A percentile compares a stretch with the other conserved stretches of the same genome.
These are phyloP conservation scores for Leccinum fibrillosum DNA, from an alignment of 768 basidiomycete species.

Conservation along the genomic window DNA sequence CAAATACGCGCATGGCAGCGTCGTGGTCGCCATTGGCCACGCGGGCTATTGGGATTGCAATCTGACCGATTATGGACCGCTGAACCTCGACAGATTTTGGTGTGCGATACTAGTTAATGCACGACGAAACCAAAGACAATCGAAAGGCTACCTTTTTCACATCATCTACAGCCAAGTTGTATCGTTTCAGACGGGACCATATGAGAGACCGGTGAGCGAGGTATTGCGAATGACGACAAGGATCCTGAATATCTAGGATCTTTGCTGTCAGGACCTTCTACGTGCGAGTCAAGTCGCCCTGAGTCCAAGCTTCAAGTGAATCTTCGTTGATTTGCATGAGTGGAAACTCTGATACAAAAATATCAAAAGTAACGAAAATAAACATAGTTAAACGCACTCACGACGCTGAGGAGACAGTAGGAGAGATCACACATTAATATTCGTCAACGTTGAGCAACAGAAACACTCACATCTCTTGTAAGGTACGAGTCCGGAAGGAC, in stretches of 20 bases:
- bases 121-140: no score
- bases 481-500: background rate
- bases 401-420: background rate
- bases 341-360: background rate
- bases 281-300: background rate
- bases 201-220: constrained; percentile 1
- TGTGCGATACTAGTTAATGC: background rate
- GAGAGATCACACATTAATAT: background rate
- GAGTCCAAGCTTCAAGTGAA: background rate
- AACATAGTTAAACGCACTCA: background rate
- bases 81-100: constrained; percentile 8
- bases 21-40: constrained; percentile 2
- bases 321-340: background rate
- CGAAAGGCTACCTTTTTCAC: background rate
- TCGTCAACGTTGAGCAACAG: background rate
- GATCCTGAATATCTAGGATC: background rate
- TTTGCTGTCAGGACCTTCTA: constrained; percentile 1
- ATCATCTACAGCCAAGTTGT: background rate
- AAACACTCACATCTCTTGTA: background rate
- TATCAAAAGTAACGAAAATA: background rate
- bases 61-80: constrained; percentile 6
- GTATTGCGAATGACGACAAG: background rate
- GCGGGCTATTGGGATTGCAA: constrained; percentile 2
- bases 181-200: background rate
- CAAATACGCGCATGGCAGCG: constrained; percentile 1